Conservation (phyloP, 164 flowering plant species). For the Cinnamomum chago region DNA sequence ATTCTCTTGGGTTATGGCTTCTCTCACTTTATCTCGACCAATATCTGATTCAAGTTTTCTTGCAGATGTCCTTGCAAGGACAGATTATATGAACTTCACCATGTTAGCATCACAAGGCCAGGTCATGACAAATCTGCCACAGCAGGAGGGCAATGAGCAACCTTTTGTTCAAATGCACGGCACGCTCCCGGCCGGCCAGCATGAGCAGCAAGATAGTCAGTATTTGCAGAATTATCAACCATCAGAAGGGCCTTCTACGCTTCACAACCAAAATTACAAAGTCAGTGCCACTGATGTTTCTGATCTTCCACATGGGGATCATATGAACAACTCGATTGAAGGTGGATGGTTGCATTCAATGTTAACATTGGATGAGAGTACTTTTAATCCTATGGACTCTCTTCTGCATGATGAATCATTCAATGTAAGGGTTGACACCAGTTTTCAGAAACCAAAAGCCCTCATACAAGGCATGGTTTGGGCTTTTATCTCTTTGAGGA, state of each 20-base stretch:
- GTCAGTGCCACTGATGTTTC: not conserved
- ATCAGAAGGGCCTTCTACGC: not conserved
- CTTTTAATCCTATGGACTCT: too few relatives aligned
- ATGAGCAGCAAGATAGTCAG: not conserved
- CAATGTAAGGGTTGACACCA: too few relatives aligned
- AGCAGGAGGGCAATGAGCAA: not conserved
- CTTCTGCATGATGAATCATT: too few relatives aligned
- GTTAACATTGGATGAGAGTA: too few relatives aligned
- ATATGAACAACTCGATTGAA: conserved; percentile 20
- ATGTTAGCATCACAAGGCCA: conserved; percentile 11
- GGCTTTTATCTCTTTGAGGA: too few relatives aligned
- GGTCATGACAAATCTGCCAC: not conserved
- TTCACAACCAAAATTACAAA: not conserved
- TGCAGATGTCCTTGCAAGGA: conserved; percentile 24
- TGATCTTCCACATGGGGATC: conserved; percentile 5
- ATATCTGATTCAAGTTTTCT: conserved; percentile 2
- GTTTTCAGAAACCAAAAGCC: too few relatives aligned
- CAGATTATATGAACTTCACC: conserved; percentile 5
- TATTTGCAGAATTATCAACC: conserved; percentile 9
- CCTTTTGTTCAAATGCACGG: not conserved
- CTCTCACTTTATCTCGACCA: not conserved
- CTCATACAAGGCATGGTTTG: too few relatives aligned
- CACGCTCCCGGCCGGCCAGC: not conserved
- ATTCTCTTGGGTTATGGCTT: too few relatives aligned
- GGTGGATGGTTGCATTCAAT: not conserved